Conservation (phyloP, 1,284 basidiomycete genomes). For the Amylostereum chailletii region DNA sequence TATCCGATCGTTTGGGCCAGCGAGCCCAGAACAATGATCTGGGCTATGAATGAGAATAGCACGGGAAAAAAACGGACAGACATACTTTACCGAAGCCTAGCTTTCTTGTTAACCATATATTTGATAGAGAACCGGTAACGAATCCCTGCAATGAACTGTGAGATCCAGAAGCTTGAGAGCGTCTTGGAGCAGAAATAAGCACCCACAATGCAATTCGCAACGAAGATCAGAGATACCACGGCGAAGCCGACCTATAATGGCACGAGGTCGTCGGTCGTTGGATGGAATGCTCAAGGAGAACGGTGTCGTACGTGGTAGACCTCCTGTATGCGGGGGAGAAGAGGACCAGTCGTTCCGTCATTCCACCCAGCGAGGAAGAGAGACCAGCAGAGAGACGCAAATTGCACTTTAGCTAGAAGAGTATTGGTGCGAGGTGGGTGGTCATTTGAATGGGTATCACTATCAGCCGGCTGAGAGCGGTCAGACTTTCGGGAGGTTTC, state of each 20-base stretch:
- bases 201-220: constrained; percentile 41
- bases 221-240: constrained; percentile 48
- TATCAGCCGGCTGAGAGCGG: background rate
- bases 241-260: constrained; percentile 28
- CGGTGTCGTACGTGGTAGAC: constrained; percentile 34
- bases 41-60: background rate
- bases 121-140: constrained; percentile 34
- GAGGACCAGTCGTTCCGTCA: constrained; percentile 50
- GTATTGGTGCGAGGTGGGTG: background rate
- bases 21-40: constrained; percentile 24
- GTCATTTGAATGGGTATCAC: too few species aligned
- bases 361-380: constrained; percentile 50
- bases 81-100: constrained; percentile 49
- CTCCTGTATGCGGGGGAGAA: constrained; percentile 47
- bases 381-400: constrained; percentile 29
- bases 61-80: background rate
- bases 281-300: background rate
- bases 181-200: background rate
- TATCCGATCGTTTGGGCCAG: constrained; percentile 35
- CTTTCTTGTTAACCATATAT: constrained; percentile 40
- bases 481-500: background rate
- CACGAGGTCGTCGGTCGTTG: constrained; percentile 1
- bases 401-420: constrained; percentile 22
- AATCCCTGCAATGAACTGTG: constrained; percentile 28
- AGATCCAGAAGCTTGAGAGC: too few species aligned